Base-by-base conservation (phyloP, 2,329 filamentous ascomycete species). In the Neofusicoccum umdonicola region DNA sequence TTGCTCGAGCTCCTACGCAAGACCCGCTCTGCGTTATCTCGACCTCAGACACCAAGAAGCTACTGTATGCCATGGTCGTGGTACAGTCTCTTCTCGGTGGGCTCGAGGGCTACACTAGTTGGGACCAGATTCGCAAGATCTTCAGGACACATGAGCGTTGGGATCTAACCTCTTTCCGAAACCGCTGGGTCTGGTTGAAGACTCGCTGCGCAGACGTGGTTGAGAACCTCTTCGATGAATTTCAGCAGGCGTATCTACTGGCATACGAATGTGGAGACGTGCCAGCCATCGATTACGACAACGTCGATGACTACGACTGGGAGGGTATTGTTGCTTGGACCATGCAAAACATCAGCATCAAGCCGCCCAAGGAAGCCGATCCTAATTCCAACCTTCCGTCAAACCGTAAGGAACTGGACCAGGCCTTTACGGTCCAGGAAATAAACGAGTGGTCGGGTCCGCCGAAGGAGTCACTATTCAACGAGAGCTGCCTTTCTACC, bases 301-400 rank as follows among this genome's bases (percentile, higher is more conserved):
- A 89, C 51, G 81, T 87, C 0, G 74, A 84, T 44, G 82, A 83
- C 1, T 92, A 91, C 66, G 88, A 93, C 71, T 93, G 91, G 90
- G 77, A 80, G 9, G 76, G 74, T 4, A 75, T 93, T 5, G 83
- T 93, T 52, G 80, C 83, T 41, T 94, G 91, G 91, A 84, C 88
- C 1, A 78, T 86, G 67, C 80, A 82, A 22, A 84, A 75, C 27
- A 76, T 69, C 12, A 54, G 11, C 63, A 63, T 17, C 47, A 64
- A 47, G 41, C 61, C 51, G n/a, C 65, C 47, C 11, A 19, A 39
- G 11, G 37, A 57, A 19, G 4, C 37, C 37, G 60, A 56, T 58
- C 17, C n/a, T 19, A 22, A 62, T 17, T 22, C 58, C 8, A 50
- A 66, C 22, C 56, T 70, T 15, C 69, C 67, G 6, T 52, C 52